A percentile compares a stretch with the other conserved stretches of the same genome.
Evolutionary conservation across 768 basidiomycete genomes (phyloP).

Genomic region (Leccinum sublutescens): DNA sequence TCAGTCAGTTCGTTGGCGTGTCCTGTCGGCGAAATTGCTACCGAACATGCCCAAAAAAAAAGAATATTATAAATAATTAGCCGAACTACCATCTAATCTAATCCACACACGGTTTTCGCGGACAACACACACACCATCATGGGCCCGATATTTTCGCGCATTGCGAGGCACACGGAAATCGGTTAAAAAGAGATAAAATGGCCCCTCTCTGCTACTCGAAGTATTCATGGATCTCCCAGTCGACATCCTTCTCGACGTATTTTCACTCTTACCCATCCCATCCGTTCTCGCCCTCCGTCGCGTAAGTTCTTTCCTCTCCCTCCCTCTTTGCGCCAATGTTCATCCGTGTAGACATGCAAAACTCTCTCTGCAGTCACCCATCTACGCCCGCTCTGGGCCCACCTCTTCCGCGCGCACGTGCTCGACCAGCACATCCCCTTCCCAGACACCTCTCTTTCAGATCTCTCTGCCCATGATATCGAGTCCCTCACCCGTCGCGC

Average conservation of each 20-base stretch:
- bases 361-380: slow-evolving; percentile 41
- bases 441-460: slow-evolving; percentile 37
- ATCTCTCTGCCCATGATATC: slow-evolving; percentile 43
- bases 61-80: neutral
- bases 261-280: slow-evolving; percentile 39
- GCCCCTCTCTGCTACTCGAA: too few relatives aligned
- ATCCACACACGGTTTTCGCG: slow-evolving; percentile 24
- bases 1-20: too few relatives aligned
- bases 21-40: too few relatives aligned
- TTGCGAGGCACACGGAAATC: neutral
- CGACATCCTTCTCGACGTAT: slow-evolving; percentile 47
- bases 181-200: neutral
- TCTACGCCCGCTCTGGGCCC: slow-evolving; percentile 50
- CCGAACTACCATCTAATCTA: slow-evolving; percentile 16
- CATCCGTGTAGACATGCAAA: slow-evolving; percentile 43
- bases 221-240: slow-evolving; percentile 35
- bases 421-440: slow-evolving; percentile 45
- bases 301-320: slow-evolving; percentile 34
- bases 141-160: slow-evolving; percentile 26
- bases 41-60: neutral
- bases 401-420: slow-evolving; percentile 42
- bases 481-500: slow-evolving; percentile 43
- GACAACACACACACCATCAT: slow-evolving; percentile 5
- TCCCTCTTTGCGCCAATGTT: neutral
- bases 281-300: slow-evolving; percentile 47